phyloP scores from a whole-genome alignment of 306 rosid species.

The Myrica gale region DNA sequence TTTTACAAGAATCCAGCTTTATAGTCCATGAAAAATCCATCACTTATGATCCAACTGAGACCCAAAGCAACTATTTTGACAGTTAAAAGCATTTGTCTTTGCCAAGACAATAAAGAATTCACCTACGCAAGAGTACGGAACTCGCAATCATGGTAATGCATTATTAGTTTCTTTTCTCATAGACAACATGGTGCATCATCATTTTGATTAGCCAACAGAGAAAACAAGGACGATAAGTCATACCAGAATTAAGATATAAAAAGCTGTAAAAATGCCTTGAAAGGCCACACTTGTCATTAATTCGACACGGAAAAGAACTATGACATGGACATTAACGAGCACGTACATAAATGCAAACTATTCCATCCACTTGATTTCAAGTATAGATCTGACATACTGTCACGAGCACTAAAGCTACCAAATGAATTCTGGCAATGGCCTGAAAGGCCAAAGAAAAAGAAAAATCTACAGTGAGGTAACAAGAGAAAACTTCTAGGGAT shows the following conservation, averaged over 20 bases:
- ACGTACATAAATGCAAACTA: not conserved
- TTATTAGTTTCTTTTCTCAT: not conserved
- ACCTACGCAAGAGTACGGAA: not conserved
- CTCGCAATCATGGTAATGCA: not conserved
- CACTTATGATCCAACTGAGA: not conserved
- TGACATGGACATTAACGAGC: not conserved
- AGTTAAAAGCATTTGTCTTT: not conserved
- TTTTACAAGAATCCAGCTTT: not conserved
- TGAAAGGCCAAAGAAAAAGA: not conserved
- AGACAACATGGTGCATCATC: not conserved
- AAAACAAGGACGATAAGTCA: not conserved
- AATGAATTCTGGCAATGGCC: too few species aligned
- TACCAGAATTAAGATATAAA: not conserved
- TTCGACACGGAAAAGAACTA: not conserved
- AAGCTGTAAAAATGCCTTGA: not conserved
- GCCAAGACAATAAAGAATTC: not conserved
- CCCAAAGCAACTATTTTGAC: not conserved
- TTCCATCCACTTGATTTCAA: not conserved
- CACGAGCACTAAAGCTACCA: not conserved
- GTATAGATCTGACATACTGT: not conserved
- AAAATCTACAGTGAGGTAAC: conserved; percentile 11
- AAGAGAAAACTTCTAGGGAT: conserved; percentile 1
- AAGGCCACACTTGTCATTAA: not conserved
- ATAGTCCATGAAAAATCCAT: not conserved
- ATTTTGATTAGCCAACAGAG: not conserved